Evolutionary conservation across 495 filamentous ascomycete genomes (phyloP).

Genomic region (Aspergillus cavernicola): DNA sequence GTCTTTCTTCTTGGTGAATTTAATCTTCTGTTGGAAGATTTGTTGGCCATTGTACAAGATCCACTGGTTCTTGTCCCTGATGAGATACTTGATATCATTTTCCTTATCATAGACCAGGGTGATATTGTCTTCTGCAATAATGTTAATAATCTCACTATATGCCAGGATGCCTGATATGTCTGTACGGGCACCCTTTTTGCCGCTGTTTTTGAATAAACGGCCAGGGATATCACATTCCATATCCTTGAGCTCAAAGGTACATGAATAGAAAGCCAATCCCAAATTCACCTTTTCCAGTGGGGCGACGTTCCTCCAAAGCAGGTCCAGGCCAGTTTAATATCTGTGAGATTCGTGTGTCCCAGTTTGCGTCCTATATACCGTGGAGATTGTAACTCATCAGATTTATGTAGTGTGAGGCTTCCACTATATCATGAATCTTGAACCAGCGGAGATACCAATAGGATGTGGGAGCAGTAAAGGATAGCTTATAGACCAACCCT

Average conservation of each 20-base stretch:
- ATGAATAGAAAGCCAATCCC: constrained; percentile 48
- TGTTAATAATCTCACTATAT: constrained; percentile 24
- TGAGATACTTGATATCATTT: constrained; percentile 26
- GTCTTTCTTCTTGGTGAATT: constrained; percentile 33
- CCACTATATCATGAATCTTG: constrained; percentile 33
- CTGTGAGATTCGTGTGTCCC: constrained; percentile 54
- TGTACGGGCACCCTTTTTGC: constrained; percentile 24
- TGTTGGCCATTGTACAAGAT: constrained; percentile 39
- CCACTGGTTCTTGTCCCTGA: constrained; percentile 38
- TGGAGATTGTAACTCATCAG: constrained; percentile 49
- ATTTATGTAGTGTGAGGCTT: constrained; percentile 46
- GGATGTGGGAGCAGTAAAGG: constrained; percentile 1
- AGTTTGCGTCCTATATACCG: constrained; percentile 23
- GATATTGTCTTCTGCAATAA: constrained; percentile 19
- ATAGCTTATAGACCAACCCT: not conserved
- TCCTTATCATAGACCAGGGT: constrained; percentile 17
- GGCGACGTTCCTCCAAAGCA: constrained; percentile 40
- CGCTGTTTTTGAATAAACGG: constrained; percentile 18
- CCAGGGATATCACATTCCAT: constrained; percentile 22
- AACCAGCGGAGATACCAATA: constrained; percentile 42
- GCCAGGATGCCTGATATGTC: constrained; percentile 22
- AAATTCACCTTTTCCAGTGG: constrained; percentile 38
- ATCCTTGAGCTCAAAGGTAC: constrained; percentile 26
- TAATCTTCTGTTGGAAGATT: constrained; percentile 36
- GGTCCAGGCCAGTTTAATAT: constrained; percentile 37